These are phyloP conservation scores for Stentor coeruleus DNA, from an alignment of 73 alveolate genomes.

Conservation along the genomic window DNA sequence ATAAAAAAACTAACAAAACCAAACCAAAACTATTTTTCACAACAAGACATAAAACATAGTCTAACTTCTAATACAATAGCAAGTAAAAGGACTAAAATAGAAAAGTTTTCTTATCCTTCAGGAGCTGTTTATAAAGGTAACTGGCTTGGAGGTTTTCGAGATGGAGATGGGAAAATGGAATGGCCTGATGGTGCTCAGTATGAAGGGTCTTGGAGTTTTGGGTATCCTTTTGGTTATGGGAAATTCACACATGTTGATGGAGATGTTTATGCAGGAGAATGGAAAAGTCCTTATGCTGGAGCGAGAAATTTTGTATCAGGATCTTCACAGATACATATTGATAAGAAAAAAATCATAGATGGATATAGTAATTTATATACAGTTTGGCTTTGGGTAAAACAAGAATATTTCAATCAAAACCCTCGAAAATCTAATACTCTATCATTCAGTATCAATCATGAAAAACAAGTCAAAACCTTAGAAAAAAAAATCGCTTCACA, in stretches of 20 bases:
- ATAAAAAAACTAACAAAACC: not conserved
- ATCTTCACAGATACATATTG: not conserved
- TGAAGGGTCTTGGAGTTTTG: not conserved
- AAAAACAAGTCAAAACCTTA: not conserved
- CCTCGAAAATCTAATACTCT: not conserved
- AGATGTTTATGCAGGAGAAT: slow-evolving; percentile 1
- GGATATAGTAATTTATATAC: not conserved
- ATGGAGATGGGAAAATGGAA: slow-evolving; percentile 40
- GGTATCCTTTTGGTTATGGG: slow-evolving; percentile 10
- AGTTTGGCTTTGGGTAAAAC: not conserved
- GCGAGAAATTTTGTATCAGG: not conserved
- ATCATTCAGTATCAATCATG: not conserved
- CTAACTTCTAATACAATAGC: not conserved
- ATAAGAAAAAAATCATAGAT: not conserved
- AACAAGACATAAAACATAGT: not conserved
- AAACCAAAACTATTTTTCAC: slow-evolving; percentile 7
- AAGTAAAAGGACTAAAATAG: not conserved
- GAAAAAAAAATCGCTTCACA: not conserved
- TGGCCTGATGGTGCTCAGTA: slow-evolving; percentile 31
- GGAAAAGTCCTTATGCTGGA: slow-evolving; percentile 2
- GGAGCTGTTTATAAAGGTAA: slow-evolving; percentile 36
- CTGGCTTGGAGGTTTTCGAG: slow-evolving; percentile 49
- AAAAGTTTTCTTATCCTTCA: slow-evolving; percentile 22
- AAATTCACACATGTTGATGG: not conserved
- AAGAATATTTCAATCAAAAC: not conserved